Conservation (phyloP, 345 rosid species). For the Brassica cretica region DNA sequence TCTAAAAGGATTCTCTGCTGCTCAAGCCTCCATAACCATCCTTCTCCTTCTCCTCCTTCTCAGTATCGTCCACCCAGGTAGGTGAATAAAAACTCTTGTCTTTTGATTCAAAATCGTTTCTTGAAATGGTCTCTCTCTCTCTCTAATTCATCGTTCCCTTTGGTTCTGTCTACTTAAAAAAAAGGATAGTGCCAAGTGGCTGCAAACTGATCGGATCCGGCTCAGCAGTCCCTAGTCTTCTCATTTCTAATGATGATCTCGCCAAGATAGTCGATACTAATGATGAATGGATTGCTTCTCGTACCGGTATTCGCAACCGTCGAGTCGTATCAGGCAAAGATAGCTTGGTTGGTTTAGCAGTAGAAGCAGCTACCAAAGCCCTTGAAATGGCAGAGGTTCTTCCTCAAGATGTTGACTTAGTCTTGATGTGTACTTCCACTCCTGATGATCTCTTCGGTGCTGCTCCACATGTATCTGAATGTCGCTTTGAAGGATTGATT, state of each 20-base stretch:
- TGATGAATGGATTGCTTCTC: slow-evolving; percentile 92
- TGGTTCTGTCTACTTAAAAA: slow-evolving; percentile 13
- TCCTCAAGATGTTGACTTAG: slow-evolving; percentile 83
- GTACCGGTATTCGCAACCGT: slow-evolving; percentile 86
- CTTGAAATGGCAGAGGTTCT: slow-evolving; percentile 88
- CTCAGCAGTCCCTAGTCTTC: slow-evolving; percentile 75
- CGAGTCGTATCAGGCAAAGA: slow-evolving; percentile 81
- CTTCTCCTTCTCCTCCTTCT: slow-evolving; percentile 44
- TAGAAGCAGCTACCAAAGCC: slow-evolving; percentile 83
- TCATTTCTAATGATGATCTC: slow-evolving; percentile 85
- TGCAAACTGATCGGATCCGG: slow-evolving; percentile 94
- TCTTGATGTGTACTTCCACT: slow-evolving; percentile 92
- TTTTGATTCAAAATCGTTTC: neutral
- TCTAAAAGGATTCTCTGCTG: slow-evolving; percentile 58
- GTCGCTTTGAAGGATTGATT: too few species aligned
- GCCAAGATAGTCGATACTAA: slow-evolving; percentile 75
- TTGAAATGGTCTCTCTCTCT: neutral
- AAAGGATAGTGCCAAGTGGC: slow-evolving; percentile 71
- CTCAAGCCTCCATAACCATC: slow-evolving; percentile 44
- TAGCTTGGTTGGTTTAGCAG: slow-evolving; percentile 63
- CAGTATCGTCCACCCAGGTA: slow-evolving; percentile 61
- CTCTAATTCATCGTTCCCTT: neutral
- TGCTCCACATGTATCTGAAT: slow-evolving; percentile 74
- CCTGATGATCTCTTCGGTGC: slow-evolving; percentile 92
- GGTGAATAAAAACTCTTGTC: neutral